Evolutionary conservation across 2,329 filamentous ascomycete genomes (phyloP).

Genomic region (Drechmeria coniospora): DNA sequence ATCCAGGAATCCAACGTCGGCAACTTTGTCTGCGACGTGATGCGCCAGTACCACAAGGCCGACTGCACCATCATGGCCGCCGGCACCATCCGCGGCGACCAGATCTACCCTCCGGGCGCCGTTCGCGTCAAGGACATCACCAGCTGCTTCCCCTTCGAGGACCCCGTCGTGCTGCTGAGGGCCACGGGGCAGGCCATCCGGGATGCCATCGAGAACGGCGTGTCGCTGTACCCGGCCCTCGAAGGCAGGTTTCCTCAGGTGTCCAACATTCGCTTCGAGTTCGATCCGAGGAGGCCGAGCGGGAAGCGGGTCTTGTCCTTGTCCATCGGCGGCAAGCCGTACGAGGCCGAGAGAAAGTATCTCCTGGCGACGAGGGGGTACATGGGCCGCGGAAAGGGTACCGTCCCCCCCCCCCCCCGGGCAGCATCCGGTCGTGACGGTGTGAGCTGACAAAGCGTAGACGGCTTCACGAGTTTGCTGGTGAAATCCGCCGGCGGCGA

Average conservation of each 20-base stretch:
- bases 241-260: conserved; percentile 80
- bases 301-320: conserved; percentile 49
- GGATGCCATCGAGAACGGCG: conserved; percentile 71
- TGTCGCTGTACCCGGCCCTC: conserved; percentile 65
- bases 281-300: conserved; percentile 45
- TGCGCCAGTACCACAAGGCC: conserved; percentile 66
- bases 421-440: not conserved
- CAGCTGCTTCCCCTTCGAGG: conserved; percentile 84
- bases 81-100: conserved; percentile 76
- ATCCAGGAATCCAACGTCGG: conserved; percentile 67
- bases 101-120: conserved; percentile 71
- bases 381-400: conserved; percentile 67
- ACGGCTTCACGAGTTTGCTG: conserved; percentile 67
- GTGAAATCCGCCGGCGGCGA: conserved; percentile 60
- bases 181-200: conserved; percentile 57
- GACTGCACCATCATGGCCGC: conserved; percentile 77
- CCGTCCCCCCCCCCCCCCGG: conserved; percentile 1
- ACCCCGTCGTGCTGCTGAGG: conserved; percentile 66
- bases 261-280: conserved; percentile 64
- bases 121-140: conserved; percentile 69
- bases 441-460: conserved; percentile 17
- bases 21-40: conserved; percentile 85
- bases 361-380: conserved; percentile 69
- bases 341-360: conserved; percentile 51
- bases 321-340: conserved; percentile 42